Evolutionary conservation across 495 filamentous ascomycete genomes (phyloP), one percentile per base, ranked within the genome.

Genomic region (Tuber melanosporum): DNA sequence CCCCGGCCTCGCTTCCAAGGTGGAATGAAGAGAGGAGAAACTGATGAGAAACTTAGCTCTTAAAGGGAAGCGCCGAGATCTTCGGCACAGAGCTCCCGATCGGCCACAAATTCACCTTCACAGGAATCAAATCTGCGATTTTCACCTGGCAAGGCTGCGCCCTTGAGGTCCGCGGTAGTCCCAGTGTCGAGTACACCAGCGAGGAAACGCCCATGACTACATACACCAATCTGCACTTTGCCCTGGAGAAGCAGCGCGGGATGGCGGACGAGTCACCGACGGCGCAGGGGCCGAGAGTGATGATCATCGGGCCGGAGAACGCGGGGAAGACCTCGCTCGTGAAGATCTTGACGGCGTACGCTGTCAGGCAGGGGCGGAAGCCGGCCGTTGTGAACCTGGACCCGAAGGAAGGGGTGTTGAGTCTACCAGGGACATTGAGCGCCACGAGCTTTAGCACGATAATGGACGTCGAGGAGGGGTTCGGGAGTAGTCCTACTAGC

Each of bases 71-170:
- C 19, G 96, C 96, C 62, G 95, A 99, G 87, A 89, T 96, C 82
- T 97, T 98, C 85, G 96, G 96, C 83, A 95, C 94, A 71, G 94
- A 98, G 85, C 92, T 99, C 74, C 93, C 94, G 19, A 88, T 89
- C 19, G 92, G 91, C 75, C 90, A 91, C 74, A 87, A 87, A 2
- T 98, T 98, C 87, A 91, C 89, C 62, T 97, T 99, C 85, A 87
- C 87, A 45, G 92, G 93, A 32, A 90, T 89, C 49, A 97, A 97
- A 85, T 91, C 92, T 47, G 93, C 94, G 41, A 91, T 99, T 77
- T 94, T 91, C 85, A 97, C 94, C 66, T 96, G 92, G 91, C 89
- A 94, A 84, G 96, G 96, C 76, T 97, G 94, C 81, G 89, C 87
- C 17, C 84, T 99, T 74, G 93, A 97, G 83, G 86, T 98, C 75